phyloP scores from a whole-genome alignment of 257 asterid species.

The Dorcoceras hygrometricum region DNA sequence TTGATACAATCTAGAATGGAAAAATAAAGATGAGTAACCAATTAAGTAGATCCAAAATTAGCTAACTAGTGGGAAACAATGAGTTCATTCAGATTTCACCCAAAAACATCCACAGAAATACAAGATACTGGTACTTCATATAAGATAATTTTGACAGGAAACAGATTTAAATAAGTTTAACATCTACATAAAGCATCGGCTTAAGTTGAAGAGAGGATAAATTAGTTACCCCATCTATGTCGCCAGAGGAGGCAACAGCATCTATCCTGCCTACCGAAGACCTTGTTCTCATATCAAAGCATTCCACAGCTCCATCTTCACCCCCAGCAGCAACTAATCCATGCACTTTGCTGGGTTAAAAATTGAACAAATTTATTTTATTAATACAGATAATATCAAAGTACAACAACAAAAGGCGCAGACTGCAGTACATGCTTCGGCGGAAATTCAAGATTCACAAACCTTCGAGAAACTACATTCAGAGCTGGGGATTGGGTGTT shows the following conservation, averaged over 20 bases:
- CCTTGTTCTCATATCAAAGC: slow-evolving; percentile 87
- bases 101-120: slow-evolving; percentile 3
- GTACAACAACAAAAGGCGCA: slow-evolving; percentile 6
- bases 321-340: slow-evolving; percentile 95
- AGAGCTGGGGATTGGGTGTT: slow-evolving; percentile 84
- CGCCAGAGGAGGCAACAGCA: slow-evolving; percentile 62
- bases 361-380: background rate
- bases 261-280: slow-evolving; percentile 85
- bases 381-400: slow-evolving; percentile 5
- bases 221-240: slow-evolving; percentile 57
- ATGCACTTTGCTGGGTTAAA: slow-evolving; percentile 61
- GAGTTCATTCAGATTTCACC: background rate
- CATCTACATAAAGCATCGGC: background rate
- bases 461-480: slow-evolving; percentile 93
- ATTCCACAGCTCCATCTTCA: slow-evolving; percentile 92
- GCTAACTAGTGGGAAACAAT: background rate
- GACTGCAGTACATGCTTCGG: background rate
- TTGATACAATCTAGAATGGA: background rate
- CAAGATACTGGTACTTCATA: slow-evolving; percentile 3
- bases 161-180: background rate
- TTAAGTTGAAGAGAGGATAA: slow-evolving; percentile 10
- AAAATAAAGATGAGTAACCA: slow-evolving; percentile 1
- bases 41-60: background rate
- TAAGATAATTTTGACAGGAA: background rate
- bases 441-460: slow-evolving; percentile 27